These are phyloP conservation scores for Cicer pinnatifidum DNA, from an alignment of 306 rosid genomes.

Conservation along the genomic window DNA sequence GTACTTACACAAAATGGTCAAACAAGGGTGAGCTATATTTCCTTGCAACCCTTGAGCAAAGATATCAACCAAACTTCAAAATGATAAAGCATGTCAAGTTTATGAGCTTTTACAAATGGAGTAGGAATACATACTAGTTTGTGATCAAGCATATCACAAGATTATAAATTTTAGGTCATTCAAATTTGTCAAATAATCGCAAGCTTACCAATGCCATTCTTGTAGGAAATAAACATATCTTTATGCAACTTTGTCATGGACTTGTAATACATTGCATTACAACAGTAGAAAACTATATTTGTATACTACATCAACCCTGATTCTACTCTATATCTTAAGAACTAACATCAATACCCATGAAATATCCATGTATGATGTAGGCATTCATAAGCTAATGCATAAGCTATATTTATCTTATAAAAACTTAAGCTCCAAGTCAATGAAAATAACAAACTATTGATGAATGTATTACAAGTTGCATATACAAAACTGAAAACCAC, in stretches of 20 bases:
- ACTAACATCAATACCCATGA: neutral
- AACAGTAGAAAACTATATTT: conserved; percentile 1
- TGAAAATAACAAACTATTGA: conserved; percentile 5
- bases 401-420: neutral
- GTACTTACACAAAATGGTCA: conserved; percentile 48
- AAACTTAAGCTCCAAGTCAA: neutral
- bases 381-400: neutral
- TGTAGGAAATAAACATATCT: no score
- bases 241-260: neutral
- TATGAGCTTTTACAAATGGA: neutral
- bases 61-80: conserved; percentile 10
- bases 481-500: conserved; percentile 3
- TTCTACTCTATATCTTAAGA: neutral
- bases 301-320: neutral
- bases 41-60: conserved; percentile 7
- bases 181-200: neutral
- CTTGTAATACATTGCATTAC: neutral
- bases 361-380: neutral
- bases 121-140: neutral
- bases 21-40: conserved; percentile 50
- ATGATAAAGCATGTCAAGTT: conserved; percentile 27
- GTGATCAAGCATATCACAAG: neutral
- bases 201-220: no score
- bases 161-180: neutral
- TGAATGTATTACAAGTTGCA: conserved; percentile 7